Conservation (phyloP, 345 rosid species). For the Hypericum androsaemum region DNA sequence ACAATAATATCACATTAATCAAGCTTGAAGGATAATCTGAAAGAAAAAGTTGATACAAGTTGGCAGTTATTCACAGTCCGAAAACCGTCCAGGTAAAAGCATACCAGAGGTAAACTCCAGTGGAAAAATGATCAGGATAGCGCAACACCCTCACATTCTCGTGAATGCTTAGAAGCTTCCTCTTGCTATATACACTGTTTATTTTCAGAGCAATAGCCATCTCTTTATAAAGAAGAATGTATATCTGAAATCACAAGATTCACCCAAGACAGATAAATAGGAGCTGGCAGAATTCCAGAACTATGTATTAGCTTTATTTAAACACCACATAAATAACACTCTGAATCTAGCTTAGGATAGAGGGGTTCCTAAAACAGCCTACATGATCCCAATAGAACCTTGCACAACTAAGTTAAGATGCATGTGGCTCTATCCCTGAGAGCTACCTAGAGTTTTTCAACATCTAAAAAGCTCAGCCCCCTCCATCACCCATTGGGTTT, state of each 20-base stretch:
- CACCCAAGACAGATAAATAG: too few species aligned
- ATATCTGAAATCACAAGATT: constrained; percentile 51
- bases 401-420: too few species aligned
- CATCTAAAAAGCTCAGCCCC: too few species aligned
- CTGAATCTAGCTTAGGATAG: too few species aligned
- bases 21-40: background rate
- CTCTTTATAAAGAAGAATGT: constrained; percentile 95
- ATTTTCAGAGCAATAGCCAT: constrained; percentile 96
- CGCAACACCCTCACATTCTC: constrained; percentile 98
- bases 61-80: constrained; percentile 1
- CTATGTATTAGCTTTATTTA: too few species aligned
- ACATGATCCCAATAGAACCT: too few species aligned
- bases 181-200: constrained; percentile 94
- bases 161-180: constrained; percentile 82
- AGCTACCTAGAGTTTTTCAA: too few species aligned
- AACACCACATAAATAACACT: too few species aligned
- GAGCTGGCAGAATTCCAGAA: too few species aligned
- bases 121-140: constrained; percentile 90
- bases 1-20: constrained; percentile 25
- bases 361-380: too few species aligned
- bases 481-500: too few species aligned
- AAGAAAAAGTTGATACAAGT: constrained; percentile 5
- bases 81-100: constrained; percentile 11
- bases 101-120: constrained; percentile 96
- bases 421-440: too few species aligned